These are phyloP conservation scores for Plasmodium ovale DNA, from an alignment of 169 alveolate genomes.

Conservation along the genomic window DNA sequence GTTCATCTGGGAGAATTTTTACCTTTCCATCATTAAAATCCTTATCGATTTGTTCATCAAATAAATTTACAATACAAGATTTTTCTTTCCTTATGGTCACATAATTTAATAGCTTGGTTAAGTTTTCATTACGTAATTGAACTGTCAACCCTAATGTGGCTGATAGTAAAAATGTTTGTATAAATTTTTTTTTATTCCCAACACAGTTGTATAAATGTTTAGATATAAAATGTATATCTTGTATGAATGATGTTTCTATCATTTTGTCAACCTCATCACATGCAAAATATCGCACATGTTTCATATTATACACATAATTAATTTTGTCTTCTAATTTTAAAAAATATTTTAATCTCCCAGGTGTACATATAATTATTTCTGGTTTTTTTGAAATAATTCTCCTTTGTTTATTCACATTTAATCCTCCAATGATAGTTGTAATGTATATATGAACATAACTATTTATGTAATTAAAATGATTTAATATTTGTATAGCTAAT, in stretches of 20 bases:
- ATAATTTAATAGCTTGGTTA: slow-evolving; percentile 45
- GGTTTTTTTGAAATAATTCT: slow-evolving; percentile 76
- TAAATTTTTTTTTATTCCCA: slow-evolving; percentile 30
- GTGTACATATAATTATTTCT: slow-evolving; percentile 82
- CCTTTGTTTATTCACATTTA: slow-evolving; percentile 51
- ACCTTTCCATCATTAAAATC: neutral
- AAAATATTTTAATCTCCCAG: slow-evolving; percentile 82
- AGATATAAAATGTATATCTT: slow-evolving; percentile 51
- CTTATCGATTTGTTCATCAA: neutral
- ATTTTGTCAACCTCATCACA: slow-evolving; percentile 76
- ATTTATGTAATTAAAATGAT: slow-evolving; percentile 49
- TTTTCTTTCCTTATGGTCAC: slow-evolving; percentile 56
- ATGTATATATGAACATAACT: slow-evolving; percentile 64
- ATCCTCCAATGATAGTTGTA: slow-evolving; percentile 65
- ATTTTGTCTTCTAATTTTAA: slow-evolving; percentile 60
- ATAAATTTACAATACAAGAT: slow-evolving; percentile 22
- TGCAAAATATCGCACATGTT: slow-evolving; percentile 66
- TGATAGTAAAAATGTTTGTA: slow-evolving; percentile 67
- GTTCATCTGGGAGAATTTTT: slow-evolving; percentile 34
- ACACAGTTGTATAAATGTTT: slow-evolving; percentile 64
- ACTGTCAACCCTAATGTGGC: slow-evolving; percentile 65
- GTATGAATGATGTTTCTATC: slow-evolving; percentile 70
- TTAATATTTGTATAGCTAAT: slow-evolving; percentile 82
- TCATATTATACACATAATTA: slow-evolving; percentile 36
- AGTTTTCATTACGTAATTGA: slow-evolving; percentile 53